phyloP scores from a whole-genome alignment of 1,139 yeast genomes.

The Yamadazyma oceani region DNA sequence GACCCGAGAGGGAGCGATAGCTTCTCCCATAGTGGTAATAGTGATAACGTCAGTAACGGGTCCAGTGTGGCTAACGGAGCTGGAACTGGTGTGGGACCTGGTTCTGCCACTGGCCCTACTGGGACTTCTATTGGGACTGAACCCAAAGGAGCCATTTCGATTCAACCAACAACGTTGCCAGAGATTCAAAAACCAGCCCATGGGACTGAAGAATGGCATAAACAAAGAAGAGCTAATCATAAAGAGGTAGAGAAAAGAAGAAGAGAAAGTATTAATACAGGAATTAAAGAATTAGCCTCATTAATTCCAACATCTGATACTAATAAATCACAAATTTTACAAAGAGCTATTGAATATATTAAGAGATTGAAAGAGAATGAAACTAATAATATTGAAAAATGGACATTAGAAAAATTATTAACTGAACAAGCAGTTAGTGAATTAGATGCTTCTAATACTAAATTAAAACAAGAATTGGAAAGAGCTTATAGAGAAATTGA shows the following conservation, averaged over 20 bases:
- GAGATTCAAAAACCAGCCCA: constrained; percentile 50
- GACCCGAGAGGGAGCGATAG: background rate
- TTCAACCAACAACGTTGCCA: constrained; percentile 38
- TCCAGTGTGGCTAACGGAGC: background rate
- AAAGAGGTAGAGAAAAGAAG: constrained; percentile 97
- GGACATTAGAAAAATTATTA: constrained; percentile 88
- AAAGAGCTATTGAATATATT: constrained; percentile 86
- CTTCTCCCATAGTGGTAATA: too few species aligned
- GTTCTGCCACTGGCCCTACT: constrained; percentile 9
- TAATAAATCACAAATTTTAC: constrained; percentile 86
- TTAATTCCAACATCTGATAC: constrained; percentile 86
- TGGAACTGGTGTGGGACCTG: constrained; percentile 1
- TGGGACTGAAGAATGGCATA: constrained; percentile 86
- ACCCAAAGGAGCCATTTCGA: constrained; percentile 12
- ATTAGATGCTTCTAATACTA: constrained; percentile 27
- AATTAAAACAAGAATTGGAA: constrained; percentile 42
- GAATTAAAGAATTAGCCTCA: constrained; percentile 80
- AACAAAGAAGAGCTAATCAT: constrained; percentile 83
- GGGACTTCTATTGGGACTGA: constrained; percentile 8
- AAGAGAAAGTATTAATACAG: constrained; percentile 87
- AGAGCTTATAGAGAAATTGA: constrained; percentile 94
- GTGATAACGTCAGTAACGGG: background rate
- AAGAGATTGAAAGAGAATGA: constrained; percentile 86
- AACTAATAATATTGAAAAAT: constrained; percentile 83
- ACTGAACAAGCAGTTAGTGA: constrained; percentile 84